phyloP scores from a whole-genome alignment of 345 rosid genomes.

The Cardamine resedifolia region DNA sequence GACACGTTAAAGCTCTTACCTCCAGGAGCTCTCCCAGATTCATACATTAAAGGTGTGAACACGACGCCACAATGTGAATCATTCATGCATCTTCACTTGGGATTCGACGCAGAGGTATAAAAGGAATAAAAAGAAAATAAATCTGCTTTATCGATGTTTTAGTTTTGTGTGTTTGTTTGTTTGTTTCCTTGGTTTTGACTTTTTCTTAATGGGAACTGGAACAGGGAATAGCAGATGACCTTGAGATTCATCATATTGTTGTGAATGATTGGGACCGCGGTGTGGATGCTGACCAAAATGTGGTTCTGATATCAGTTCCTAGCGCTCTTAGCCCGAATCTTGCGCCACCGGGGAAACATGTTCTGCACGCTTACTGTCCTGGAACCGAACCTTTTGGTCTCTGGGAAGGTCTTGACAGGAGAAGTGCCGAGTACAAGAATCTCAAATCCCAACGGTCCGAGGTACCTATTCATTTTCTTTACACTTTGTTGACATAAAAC shows the following conservation, averaged over 20 bases:
- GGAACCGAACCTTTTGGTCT: slow-evolving; percentile 82
- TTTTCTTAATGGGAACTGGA: slow-evolving; percentile 16
- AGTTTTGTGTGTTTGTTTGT: neutral
- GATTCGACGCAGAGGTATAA: slow-evolving; percentile 75
- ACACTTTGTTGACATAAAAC: neutral
- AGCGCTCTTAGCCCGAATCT: slow-evolving; percentile 73
- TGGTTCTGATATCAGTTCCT: slow-evolving; percentile 83
- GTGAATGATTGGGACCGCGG: slow-evolving; percentile 89
- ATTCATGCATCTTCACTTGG: slow-evolving; percentile 99
- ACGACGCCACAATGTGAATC: slow-evolving; percentile 80
- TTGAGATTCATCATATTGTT: slow-evolving; percentile 92
- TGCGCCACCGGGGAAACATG: slow-evolving; percentile 86
- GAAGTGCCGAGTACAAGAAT: slow-evolving; percentile 65
- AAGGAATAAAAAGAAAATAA: neutral
- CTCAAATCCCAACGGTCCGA: slow-evolving; percentile 85
- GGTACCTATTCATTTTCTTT: slow-evolving; percentile 42
- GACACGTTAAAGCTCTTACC: slow-evolving; percentile 75
- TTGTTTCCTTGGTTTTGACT: neutral
- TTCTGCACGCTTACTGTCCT: slow-evolving; percentile 80
- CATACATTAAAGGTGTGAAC: slow-evolving; percentile 51
- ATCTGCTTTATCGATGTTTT: neutral
- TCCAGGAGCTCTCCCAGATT: slow-evolving; percentile 58
- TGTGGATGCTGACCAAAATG: slow-evolving; percentile 93
- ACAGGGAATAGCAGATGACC: slow-evolving; percentile 66
- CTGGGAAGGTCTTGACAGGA: slow-evolving; percentile 85